phyloP scores from a whole-genome alignment of 148 eudicot genomes.

The Drosera capensis region DNA sequence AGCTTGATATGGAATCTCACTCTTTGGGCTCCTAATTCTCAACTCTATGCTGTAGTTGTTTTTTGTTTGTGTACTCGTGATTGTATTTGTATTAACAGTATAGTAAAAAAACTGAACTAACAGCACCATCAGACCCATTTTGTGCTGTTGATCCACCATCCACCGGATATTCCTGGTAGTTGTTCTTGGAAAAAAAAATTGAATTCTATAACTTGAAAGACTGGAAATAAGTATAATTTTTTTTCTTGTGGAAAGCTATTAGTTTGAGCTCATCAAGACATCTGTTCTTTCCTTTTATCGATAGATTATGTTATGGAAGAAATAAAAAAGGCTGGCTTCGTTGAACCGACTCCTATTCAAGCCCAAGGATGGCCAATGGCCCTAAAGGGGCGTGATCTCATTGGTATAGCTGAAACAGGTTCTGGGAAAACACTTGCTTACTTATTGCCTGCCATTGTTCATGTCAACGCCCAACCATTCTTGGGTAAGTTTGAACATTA shows the following conservation, averaged over 20 bases:
- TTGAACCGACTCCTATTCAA: constrained; percentile 97
- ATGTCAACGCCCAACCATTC: constrained; percentile 96
- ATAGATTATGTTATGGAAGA: constrained; percentile 91
- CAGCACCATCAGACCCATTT: too few relatives aligned
- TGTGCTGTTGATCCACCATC: background rate
- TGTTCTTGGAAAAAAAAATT: too few relatives aligned
- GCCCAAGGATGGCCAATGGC: constrained; percentile 99
- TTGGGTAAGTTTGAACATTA: constrained; percentile 33
- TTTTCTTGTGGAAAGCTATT: too few relatives aligned
- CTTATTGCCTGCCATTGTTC: constrained; percentile 93
- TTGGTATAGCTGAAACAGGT: constrained; percentile 99
- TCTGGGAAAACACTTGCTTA: constrained; percentile 98
- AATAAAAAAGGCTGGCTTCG: constrained; percentile 79
- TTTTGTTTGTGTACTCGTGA: too few relatives aligned
- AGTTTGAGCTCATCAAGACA: too few relatives aligned
- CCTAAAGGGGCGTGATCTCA: constrained; percentile 92
- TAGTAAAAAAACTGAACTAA: too few relatives aligned
- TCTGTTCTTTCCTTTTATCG: background rate
- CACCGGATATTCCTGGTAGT: background rate
- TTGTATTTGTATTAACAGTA: too few relatives aligned
- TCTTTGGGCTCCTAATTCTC: too few relatives aligned
- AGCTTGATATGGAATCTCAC: too few relatives aligned
- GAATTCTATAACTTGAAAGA: too few relatives aligned
- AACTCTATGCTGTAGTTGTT: too few relatives aligned
- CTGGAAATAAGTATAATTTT: background rate